Evolutionary conservation across 2,329 filamentous ascomycete genomes (phyloP), one percentile per base, ranked within the genome.

Genomic region (Calonectria fujianensis): DNA sequence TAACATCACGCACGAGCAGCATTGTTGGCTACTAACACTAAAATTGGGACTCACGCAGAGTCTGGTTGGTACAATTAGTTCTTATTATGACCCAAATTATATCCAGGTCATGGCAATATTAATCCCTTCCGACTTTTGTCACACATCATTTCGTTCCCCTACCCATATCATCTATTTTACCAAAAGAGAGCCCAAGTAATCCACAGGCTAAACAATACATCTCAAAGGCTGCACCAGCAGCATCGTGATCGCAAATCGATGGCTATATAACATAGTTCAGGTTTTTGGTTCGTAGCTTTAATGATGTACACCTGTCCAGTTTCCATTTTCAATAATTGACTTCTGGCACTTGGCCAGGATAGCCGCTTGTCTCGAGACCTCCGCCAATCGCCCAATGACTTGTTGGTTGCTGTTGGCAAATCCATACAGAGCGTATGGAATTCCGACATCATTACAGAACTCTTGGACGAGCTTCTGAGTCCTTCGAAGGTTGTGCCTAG

Each of bases 361-460:
- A 67, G 91, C 91, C 14, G 95, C 94, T 85, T 97, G 95, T 81
- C 92, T 92, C 35, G 93, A 93, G 2, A 98, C 93, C 80, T 98
- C 94, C 4, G 91, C 93, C 64, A 98, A 88, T 54, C 91, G 90
- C 13, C 94, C 89, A 79, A 98, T 91, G 14, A 98, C 95, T 79
- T 95, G 89, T 84, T 93, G 93, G 83, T 97, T 98, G 5, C 95
- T 94, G 77, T 95, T 91, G 14, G 94, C 91, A 82, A 98, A 98
- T 1, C 94, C 95, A 81, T 96, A 96, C 68, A 97, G 89, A 7
- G 95, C 94, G 82, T 98, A 98, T 2, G 94, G 95, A 72, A 98
- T 95, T 16, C 91, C 92, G 0, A 95, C 94, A 31, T 97, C 95
- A 59, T 91, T 88, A 80, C 95, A 98, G 81, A 97, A 98, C 54